These are phyloP conservation scores for Fusarium drepaniforme DNA, from an alignment of 2,329 filamentous ascomycete species.

Conservation along the genomic window DNA sequence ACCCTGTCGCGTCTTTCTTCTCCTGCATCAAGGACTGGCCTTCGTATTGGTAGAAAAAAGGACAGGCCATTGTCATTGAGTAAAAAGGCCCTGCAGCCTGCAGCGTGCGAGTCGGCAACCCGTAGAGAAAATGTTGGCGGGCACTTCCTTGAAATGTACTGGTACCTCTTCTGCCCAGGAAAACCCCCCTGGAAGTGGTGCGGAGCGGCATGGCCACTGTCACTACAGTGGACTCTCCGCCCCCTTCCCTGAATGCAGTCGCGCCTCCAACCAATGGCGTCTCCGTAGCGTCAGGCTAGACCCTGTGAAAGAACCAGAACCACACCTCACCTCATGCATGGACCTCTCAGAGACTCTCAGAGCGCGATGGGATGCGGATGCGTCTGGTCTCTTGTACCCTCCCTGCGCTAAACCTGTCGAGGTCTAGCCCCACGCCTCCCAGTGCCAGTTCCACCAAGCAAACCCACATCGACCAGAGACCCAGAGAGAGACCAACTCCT, in stretches of 20 bases:
- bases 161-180: neutral
- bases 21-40: slow-evolving; percentile 2
- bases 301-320: slow-evolving; percentile 11
- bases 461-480: slow-evolving; percentile 28
- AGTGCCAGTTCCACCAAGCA: neutral
- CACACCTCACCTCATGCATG: neutral
- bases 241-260: slow-evolving; percentile 26
- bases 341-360: neutral
- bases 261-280: slow-evolving; percentile 10
- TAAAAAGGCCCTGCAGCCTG: neutral
- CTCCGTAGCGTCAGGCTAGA: slow-evolving; percentile 12
- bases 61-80: slow-evolving; percentile 3
- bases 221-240: slow-evolving; percentile 22
- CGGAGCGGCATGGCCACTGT: neutral
- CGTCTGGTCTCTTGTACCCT: neutral
- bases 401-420: neutral
- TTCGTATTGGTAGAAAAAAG: neutral
- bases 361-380: slow-evolving; percentile 8
- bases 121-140: neutral
- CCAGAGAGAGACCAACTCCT: slow-evolving; percentile 32
- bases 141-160: neutral
- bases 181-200: slow-evolving; percentile 23
- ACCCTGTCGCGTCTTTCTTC: neutral
- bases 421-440: slow-evolving; percentile 4
- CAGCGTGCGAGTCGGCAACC: neutral